Percentiles rank a stretch among this genome's conserved stretches.
Conservation (phyloP, 306 rosid genomes). For the Ormosia emarginata region DNA sequence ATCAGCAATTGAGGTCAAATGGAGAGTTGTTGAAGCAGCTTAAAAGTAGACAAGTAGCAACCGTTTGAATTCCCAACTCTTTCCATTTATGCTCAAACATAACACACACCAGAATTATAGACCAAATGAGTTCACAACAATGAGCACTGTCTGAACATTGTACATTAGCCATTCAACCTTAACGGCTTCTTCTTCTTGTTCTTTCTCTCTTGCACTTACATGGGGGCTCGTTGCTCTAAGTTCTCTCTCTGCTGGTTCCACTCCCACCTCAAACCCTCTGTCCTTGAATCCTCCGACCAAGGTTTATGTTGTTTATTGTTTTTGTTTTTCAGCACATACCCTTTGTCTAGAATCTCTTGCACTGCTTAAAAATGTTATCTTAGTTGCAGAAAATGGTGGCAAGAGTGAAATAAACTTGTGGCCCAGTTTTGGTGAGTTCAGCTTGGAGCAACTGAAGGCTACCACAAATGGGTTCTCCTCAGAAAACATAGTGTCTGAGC, state of each 20-base stretch:
- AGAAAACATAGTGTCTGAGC: slow-evolving; percentile 88
- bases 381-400: slow-evolving; percentile 70
- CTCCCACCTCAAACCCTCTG: slow-evolving; percentile 77
- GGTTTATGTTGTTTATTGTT: slow-evolving; percentile 37
- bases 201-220: slow-evolving; percentile 8
- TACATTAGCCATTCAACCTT: slow-evolving; percentile 13
- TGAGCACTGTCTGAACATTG: slow-evolving; percentile 32
- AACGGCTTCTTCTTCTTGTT: background rate
- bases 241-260: slow-evolving; percentile 86
- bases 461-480: slow-evolving; percentile 71
- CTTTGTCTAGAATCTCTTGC: background rate
- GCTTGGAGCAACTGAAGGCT: slow-evolving; percentile 62
- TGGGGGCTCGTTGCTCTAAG: slow-evolving; percentile 96
- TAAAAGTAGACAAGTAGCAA: background rate
- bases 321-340: background rate
- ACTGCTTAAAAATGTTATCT: background rate
- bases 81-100: slow-evolving; percentile 27
- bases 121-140: slow-evolving; percentile 28
- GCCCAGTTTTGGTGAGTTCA: slow-evolving; percentile 72
- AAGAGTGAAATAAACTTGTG: slow-evolving; percentile 47
- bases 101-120: background rate
- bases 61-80: slow-evolving; percentile 8
- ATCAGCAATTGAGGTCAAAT: background rate
- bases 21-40: background rate
- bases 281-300: slow-evolving; percentile 72